Conservation (phyloP, 78 protist species). For the Cavenderia fasciculata region DNA sequence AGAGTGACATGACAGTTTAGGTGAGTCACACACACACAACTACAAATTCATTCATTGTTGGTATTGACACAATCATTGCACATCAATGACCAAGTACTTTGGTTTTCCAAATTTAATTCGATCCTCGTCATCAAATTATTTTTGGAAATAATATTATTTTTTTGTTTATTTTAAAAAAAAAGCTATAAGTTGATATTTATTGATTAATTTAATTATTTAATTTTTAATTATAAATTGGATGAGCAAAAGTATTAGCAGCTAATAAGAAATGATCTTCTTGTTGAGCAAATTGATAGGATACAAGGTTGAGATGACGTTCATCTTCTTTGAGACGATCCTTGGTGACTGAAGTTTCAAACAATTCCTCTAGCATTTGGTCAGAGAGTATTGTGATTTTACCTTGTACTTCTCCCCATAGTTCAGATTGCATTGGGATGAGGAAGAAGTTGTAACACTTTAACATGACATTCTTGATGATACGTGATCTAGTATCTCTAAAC, state of each 20-base stretch:
- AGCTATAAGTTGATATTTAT: too few relatives aligned
- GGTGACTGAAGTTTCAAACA: conserved; percentile 78
- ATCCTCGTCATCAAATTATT: too few relatives aligned
- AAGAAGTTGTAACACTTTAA: conserved; percentile 79
- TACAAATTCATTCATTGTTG: too few relatives aligned
- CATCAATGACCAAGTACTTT: too few relatives aligned
- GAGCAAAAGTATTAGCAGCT: conserved; percentile 55
- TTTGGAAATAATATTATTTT: too few relatives aligned
- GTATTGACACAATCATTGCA: too few relatives aligned
- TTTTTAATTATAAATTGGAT: too few relatives aligned
- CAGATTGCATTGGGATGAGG: conserved; percentile 81
- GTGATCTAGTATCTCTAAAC: conserved; percentile 50
- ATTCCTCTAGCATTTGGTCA: conserved; percentile 70
- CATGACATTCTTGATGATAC: conserved; percentile 76
- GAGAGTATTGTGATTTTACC: conserved; percentile 63
- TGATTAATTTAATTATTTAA: too few relatives aligned
- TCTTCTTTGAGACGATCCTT: conserved; percentile 71
- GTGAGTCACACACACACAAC: too few relatives aligned
- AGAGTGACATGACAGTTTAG: too few relatives aligned
- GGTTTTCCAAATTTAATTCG: too few relatives aligned
- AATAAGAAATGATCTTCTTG: conserved; percentile 65
- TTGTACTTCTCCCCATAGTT: conserved; percentile 46
- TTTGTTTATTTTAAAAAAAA: too few relatives aligned
- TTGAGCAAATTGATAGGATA: conserved; percentile 43
- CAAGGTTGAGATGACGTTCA: conserved; percentile 33